A percentile compares a stretch with the other conserved stretches of the same genome.
These are phyloP conservation scores for Rauvolfia tetraphylla DNA, from an alignment of 257 asterid species.

Conservation along the genomic window DNA sequence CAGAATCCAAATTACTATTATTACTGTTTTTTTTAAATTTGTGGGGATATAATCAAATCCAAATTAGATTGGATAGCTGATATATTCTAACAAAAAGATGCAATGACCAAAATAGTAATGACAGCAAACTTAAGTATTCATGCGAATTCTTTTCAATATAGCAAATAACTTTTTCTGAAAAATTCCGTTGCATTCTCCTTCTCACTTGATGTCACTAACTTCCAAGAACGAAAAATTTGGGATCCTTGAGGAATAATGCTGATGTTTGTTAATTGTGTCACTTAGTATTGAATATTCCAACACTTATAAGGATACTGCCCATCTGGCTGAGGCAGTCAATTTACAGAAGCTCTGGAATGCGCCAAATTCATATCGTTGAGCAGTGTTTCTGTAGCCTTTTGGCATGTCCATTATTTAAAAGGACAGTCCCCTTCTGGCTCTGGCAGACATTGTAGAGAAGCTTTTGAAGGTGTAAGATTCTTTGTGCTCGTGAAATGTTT, in stretches of 20 bases:
- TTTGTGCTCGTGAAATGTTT: not conserved
- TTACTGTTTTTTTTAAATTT: too few species aligned
- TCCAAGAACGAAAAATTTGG: not conserved
- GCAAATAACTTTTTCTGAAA: not conserved
- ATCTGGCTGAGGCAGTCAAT: not conserved
- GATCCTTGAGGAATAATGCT: not conserved
- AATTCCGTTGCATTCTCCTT: not conserved
- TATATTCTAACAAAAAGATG: not conserved
- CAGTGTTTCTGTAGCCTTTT: not conserved
- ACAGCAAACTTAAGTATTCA: not conserved
- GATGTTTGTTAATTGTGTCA: not conserved
- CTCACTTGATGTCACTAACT: not conserved
- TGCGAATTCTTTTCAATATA: not conserved
- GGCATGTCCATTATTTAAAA: not conserved
- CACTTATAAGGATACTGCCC: not conserved
- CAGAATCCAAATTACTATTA: too few species aligned
- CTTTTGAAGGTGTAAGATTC: not conserved
- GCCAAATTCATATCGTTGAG: not conserved
- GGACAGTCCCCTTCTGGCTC: not conserved
- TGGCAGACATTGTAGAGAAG: not conserved
- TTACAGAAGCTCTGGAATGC: not conserved
- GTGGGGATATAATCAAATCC: too few species aligned
- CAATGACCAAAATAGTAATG: not conserved
- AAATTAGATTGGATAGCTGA: not conserved
- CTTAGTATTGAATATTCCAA: not conserved